A percentile compares a stretch with the other conserved stretches of the same genome.
Conservation (phyloP, 2,329 filamentous ascomycete species). For the Stagonosporopsis cucurbitacearum region DNA sequence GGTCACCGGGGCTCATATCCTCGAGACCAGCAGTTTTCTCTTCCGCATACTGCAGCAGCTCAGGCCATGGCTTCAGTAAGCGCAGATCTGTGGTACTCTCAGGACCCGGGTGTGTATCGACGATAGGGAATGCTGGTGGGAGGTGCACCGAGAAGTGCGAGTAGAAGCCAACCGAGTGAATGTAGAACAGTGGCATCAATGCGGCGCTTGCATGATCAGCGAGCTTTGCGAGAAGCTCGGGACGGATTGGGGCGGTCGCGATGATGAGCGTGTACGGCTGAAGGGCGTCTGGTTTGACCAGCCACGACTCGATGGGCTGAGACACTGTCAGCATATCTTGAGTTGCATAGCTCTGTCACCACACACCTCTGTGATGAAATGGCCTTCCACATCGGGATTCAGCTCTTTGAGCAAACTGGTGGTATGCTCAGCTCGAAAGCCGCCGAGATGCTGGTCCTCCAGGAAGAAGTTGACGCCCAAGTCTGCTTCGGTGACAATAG, state of each 20-base stretch:
- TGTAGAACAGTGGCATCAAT: slow-evolving; percentile 76
- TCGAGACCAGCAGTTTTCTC: slow-evolving; percentile 74
- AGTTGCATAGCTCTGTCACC: neutral
- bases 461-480: slow-evolving; percentile 97
- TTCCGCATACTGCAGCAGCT: slow-evolving; percentile 71
- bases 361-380: slow-evolving; percentile 66
- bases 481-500: slow-evolving; percentile 78
- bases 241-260: slow-evolving; percentile 64
- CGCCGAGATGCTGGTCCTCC: slow-evolving; percentile 77
- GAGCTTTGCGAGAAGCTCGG: slow-evolving; percentile 59
- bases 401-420: slow-evolving; percentile 81
- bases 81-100: slow-evolving; percentile 85
- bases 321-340: slow-evolving; percentile 22
- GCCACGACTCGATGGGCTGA: slow-evolving; percentile 55
- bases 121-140: slow-evolving; percentile 82
- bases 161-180: slow-evolving; percentile 92
- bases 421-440: slow-evolving; percentile 78
- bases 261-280: slow-evolving; percentile 66
- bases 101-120: slow-evolving; percentile 93
- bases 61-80: slow-evolving; percentile 84
- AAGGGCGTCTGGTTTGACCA: slow-evolving; percentile 50
- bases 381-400: slow-evolving; percentile 88
- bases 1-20: slow-evolving; percentile 75
- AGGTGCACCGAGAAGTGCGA: slow-evolving; percentile 83
- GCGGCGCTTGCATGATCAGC: slow-evolving; percentile 60